phyloP scores from a whole-genome alignment of 169 alveolate species.

The Plasmodium ovale region DNA sequence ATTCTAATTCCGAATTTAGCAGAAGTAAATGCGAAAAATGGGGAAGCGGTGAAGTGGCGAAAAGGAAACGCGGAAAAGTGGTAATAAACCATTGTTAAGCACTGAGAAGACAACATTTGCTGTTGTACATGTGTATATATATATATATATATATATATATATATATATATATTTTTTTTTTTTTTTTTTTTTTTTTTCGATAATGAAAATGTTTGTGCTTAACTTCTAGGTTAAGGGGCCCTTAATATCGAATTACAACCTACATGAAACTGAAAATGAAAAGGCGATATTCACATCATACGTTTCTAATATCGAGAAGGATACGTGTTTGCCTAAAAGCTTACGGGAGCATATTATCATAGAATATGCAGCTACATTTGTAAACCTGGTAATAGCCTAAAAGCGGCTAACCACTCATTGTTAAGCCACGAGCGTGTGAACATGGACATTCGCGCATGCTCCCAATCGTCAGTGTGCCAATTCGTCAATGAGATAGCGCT shows the following conservation, averaged over 20 bases:
- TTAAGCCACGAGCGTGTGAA: neutral
- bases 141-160: too few relatives aligned
- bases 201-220: neutral
- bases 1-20: too few relatives aligned
- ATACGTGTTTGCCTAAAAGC: slow-evolving; percentile 39
- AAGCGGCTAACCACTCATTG: neutral
- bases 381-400: slow-evolving; percentile 27
- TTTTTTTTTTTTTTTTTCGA: neutral
- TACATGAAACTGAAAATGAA: slow-evolving; percentile 10
- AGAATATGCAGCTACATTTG: slow-evolving; percentile 61
- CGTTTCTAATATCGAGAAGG: slow-evolving; percentile 9
- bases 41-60: too few relatives aligned
- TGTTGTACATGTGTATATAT: too few relatives aligned
- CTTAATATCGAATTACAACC: neutral
- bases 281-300: slow-evolving; percentile 31
- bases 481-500: too few relatives aligned
- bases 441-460: neutral
- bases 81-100: too few relatives aligned
- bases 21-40: too few relatives aligned
- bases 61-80: too few relatives aligned
- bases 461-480: too few relatives aligned
- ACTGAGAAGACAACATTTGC: too few relatives aligned
- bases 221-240: slow-evolving; percentile 10
- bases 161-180: neutral
- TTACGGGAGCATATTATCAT: slow-evolving; percentile 43